These are phyloP conservation scores for Graphiopsis chlorocephala DNA, from an alignment of 2,329 filamentous ascomycete genomes.

Conservation along the genomic window DNA sequence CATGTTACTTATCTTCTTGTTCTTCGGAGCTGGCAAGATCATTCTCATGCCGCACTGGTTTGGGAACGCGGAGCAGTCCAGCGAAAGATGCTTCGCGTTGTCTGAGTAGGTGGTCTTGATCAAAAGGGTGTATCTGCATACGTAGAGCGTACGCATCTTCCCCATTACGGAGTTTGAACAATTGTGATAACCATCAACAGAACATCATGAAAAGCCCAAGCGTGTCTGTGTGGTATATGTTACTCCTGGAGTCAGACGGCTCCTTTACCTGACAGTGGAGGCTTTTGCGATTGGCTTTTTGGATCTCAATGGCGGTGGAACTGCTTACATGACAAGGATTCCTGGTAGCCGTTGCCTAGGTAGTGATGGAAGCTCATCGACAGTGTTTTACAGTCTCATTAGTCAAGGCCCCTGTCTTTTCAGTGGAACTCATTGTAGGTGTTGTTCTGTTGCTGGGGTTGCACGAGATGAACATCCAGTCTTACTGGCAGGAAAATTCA, in stretches of 20 bases:
- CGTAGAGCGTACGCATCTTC: background rate
- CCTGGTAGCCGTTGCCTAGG: background rate
- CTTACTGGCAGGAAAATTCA: background rate
- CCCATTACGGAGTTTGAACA: no score
- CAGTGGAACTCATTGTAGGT: background rate
- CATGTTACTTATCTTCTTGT: conserved; percentile 60
- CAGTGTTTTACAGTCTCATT: background rate
- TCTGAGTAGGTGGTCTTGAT: background rate
- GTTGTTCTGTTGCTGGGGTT: background rate
- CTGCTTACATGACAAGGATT: background rate
- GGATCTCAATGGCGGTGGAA: background rate
- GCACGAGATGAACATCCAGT: background rate
- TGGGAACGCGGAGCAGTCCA: conserved; percentile 56
- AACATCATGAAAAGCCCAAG: background rate
- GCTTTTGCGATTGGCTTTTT: background rate
- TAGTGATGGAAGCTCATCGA: background rate
- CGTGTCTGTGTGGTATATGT: no score
- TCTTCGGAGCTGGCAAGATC: conserved; percentile 56
- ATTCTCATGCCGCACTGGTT: conserved; percentile 63
- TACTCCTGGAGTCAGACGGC: no score
- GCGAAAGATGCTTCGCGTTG: conserved; percentile 59
- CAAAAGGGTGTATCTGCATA: background rate
- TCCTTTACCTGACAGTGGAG: background rate
- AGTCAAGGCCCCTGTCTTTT: background rate
- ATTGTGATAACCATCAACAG: background rate